Evolutionary conservation across 805 yeast genomes (phyloP), one percentile per base, ranked within the genome.

Genomic region (Ogataea methylovora): DNA sequence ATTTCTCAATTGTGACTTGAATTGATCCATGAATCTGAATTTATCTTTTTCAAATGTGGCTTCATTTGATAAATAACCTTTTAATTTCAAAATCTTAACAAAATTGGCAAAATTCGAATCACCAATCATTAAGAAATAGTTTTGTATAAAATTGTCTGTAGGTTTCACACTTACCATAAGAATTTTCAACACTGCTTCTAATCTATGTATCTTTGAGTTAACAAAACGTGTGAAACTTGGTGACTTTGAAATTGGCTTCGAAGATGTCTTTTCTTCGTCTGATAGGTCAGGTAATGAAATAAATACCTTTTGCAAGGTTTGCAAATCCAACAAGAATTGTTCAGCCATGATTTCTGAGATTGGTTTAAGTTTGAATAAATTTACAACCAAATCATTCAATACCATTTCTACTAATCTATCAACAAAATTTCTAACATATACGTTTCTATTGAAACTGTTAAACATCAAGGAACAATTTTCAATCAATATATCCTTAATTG

Each of bases 321-420:
- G 77, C 2, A 83, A 50, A 58, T 90, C 98, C 16, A 83, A 60
- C 26, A 80, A 60, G 49, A 90, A 65, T 53, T 90, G 97, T 53
- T 88, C 95, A 4, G 90, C 82, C 48, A 69, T 70, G 10, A 76
- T 63, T 26, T 79, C 84, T 2, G 77, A 65, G n/a, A 76, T 59
- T 0, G 95, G 95, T 35, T 74, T 78, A 24, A 84, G 61, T 34
- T 68, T 67, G 7, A 74, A 63, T 34, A 87, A 69, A 36, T 71
- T 74, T 20, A 69, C 61, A 33, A 79, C 50, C 45, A 81, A 76
- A 13, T 78, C 71, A 24, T 60, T 61, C 7, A 78, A 61, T 1
- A 83, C 58, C 24, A 69, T 49, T 36, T 88, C 97, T 17, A 85
- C 75, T 13, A 84, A 59, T 38, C 81, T 77, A 47, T 86, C 95